Conservation (phyloP, 208 protist species). For the Acanthamoeba castellanii region DNA sequence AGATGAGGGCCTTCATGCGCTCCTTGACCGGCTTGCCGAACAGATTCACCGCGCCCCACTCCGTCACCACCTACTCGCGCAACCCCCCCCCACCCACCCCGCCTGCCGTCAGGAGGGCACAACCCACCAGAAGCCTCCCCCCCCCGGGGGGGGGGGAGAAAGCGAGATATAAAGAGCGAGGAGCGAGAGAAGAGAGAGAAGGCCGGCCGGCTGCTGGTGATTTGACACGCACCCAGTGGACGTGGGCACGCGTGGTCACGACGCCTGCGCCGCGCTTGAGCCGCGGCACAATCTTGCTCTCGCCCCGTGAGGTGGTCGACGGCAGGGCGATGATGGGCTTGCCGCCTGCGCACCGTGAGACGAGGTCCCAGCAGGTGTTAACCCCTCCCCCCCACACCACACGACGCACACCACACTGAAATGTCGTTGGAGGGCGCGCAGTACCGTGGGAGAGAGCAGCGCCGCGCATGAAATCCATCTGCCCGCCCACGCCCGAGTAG, state of each 20-base stretch:
- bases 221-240: conserved; percentile 74
- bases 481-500: conserved; percentile 85
- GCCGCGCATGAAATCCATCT: conserved; percentile 83
- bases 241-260: conserved; percentile 79
- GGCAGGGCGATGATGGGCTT: conserved; percentile 83
- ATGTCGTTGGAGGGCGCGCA: too few species aligned
- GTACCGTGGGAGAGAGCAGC: conserved; percentile 77
- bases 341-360: neutral
- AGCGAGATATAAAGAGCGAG: too few species aligned
- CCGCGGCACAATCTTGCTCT: conserved; percentile 78
- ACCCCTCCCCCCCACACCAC: too few species aligned
- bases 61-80: conserved; percentile 78
- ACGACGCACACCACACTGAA: too few species aligned
- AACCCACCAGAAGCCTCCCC: too few species aligned
- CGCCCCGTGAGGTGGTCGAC: conserved; percentile 74
- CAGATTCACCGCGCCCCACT: conserved; percentile 83
- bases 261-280: conserved; percentile 81
- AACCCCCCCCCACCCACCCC: neutral
- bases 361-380: too few species aligned
- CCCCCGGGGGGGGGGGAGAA: too few species aligned
- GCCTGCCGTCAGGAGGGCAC: neutral
- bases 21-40: conserved; percentile 82
- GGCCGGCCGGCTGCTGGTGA: too few species aligned
- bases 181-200: too few species aligned
- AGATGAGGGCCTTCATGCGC: conserved; percentile 80